Evolutionary conservation across 2,329 filamentous ascomycete genomes (phyloP), one percentile per base, ranked within the genome.

Genomic region (Sarocladiaceae sp.): DNA sequence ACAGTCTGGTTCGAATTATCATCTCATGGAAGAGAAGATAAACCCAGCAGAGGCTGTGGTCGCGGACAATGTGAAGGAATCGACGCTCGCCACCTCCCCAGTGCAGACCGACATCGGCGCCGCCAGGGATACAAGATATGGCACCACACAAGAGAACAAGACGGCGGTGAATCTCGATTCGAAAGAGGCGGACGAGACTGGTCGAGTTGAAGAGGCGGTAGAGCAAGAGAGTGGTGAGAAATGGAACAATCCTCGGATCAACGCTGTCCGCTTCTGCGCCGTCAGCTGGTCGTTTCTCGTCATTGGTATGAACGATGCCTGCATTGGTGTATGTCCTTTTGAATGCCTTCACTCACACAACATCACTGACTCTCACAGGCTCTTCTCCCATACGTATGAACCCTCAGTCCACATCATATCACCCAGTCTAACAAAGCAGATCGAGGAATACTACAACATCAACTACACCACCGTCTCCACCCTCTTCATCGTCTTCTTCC

Each of bases 221-320:
- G 34, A 44, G 18, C 43, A 45, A 21, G 48, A 47, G 21, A 19
- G 31, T 16, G 27, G 52, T 13, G 74, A 83, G 54, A 65, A 59
- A 59, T 88, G 83, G 84, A 85, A 85, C 53, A 62, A 65, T n/a
- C 73, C 82, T 0, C 59, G 63, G 7, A 66, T 68, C 33, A 86
- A 83, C 56, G 62, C 76, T 4, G 80, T 67, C 52, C 74, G 81
- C 31, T 76, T 78, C 35, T 60, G 76, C 27, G 69, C 76, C 1
- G 73, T 78, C 3, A 78, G 82, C 53, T 78, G 75, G 61, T 72
- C 73, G 4, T 79, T 87, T 50, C 64, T 81, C 16, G 67, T 85
- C 24, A 76, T 84, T 67, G 83, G 83, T 6, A 73, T 82, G 64
- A 84, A 83, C 53, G 83, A 88, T 62, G 82, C 75, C 9, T 76